phyloP scores from a whole-genome alignment of 495 filamentous ascomycete genomes.

The Jackrogersella minutella region DNA sequence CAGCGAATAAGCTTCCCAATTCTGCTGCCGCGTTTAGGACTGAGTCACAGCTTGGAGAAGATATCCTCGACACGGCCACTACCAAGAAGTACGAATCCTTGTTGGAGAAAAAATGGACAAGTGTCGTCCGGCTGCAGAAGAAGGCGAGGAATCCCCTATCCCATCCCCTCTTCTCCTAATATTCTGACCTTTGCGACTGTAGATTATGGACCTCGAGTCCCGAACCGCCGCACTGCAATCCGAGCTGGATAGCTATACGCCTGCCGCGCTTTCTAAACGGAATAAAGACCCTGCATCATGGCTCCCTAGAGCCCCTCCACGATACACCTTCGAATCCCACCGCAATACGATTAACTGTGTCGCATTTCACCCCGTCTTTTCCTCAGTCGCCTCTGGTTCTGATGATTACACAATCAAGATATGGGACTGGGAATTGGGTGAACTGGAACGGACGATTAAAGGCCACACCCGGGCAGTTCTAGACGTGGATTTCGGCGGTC shows the following conservation, averaged over 20 bases:
- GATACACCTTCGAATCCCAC: slow-evolving; percentile 87
- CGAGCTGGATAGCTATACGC: slow-evolving; percentile 86
- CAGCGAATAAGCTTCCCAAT: slow-evolving; percentile 69
- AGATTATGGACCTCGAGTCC: slow-evolving; percentile 96
- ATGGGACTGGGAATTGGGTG: slow-evolving; percentile 97
- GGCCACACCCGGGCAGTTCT: slow-evolving; percentile 91
- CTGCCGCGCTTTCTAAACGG: slow-evolving; percentile 75
- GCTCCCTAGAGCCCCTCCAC: slow-evolving; percentile 82
- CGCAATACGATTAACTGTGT: slow-evolving; percentile 84
- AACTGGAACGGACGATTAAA: slow-evolving; percentile 90
- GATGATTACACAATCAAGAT: slow-evolving; percentile 92
- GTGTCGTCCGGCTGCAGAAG: slow-evolving; percentile 87
- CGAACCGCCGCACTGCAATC: slow-evolving; percentile 73
- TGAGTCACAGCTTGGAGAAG: slow-evolving; percentile 69
- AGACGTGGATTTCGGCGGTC: slow-evolving; percentile 92
- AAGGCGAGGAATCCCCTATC: slow-evolving; percentile 63
- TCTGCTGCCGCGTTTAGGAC: slow-evolving; percentile 72
- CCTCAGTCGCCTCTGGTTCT: slow-evolving; percentile 88
- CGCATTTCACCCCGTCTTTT: slow-evolving; percentile 94
- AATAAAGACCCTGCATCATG: slow-evolving; percentile 87
- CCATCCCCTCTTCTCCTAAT: slow-evolving; percentile 12
- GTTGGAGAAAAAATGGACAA: slow-evolving; percentile 97
- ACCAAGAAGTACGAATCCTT: slow-evolving; percentile 89
- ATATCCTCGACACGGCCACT: slow-evolving; percentile 76
- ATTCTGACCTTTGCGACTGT: too few species aligned